Base-by-base conservation (phyloP, 306 rosid species). In the Prunus salicina region DNA sequence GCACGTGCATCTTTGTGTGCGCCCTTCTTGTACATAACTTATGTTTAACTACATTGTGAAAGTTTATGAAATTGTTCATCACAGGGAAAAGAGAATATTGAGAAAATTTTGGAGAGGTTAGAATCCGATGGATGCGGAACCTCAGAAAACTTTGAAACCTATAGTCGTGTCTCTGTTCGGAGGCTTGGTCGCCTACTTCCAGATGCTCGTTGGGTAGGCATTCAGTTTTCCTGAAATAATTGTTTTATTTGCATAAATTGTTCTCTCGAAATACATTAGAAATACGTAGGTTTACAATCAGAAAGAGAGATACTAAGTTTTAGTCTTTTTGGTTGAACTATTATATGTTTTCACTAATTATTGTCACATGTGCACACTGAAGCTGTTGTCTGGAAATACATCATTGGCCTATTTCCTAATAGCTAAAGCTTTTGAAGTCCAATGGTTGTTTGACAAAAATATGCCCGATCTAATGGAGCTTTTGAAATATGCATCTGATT, bases 111-210 rank as follows among this genome's bases (percentile, higher is more conserved):
- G 82, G 89, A 86, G 81, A 79, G 41, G n/a, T 73, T 87, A 57
- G 61, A 56, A 25, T 80, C 52, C 51, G 83, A 82, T 2, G 87
- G 86, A 43, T 78, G 56, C 52, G 73, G 49, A 15, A 69, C 41
- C 16, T 24, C 58, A 8, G 90, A 88, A 73, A 82, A 72, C 28
- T 86, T 74, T 45, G 76, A 84, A 62, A 77, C 67, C 56, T 88
- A 86, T 72, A 81, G 88, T 47, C 92, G 84, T 53, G 92, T 90
- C 56, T 86, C 85, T 32, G 18, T 90, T 78, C 83, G 95, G 79
- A 78, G 95, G 84, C 95, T 90, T 72, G 95, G 95, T 47, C 95
- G 92, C 64, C 82, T 90, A 38, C 89, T 88, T 64, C 92, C 92
- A 9, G 90, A 86, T 75, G 90, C 95, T 69, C 89, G 89, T 19